Base-by-base conservation (phyloP, 768 basidiomycete genomes). In the Tylopilus sp. region DNA sequence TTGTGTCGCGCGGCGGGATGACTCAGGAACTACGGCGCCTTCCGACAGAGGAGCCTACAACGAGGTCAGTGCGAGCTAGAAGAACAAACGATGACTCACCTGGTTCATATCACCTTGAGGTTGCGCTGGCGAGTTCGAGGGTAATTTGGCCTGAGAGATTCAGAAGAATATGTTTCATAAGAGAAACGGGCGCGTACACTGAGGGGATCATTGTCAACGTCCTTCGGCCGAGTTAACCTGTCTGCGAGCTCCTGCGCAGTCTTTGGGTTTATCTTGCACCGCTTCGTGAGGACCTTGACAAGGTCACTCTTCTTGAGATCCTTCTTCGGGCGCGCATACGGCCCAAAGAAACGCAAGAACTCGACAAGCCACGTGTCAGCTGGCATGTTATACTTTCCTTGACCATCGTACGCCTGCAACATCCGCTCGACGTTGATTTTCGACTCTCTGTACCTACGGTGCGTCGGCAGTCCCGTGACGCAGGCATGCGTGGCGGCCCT, bases 401-500 rank as follows among this genome's bases (percentile, higher is more conserved):
- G 31, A 0, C 62, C 59, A 22, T 58, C 40, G 47, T 53, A 56
- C n/a, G 45, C 30, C 1, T 26, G 4, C 45, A 68, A 46, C 48
- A 68, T n/a, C 3, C 25, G 40, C 23, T 51, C 49, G 11, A 68
- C 38, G 20, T 40, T 57, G 18, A 8, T 40, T 3, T 36, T 52
- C 4, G 66, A 67, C 33, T 57, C 35, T 4, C 36, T 22, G 28
- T 69, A 69, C 20, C 53, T 61, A 33, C 17, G 25, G 43, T 58
- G 60, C 18, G 44, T 40, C 9, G 55, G 52, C 10, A 60, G 48
- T 6, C 58, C 65, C 1, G 69, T 71, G 39, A 71, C 62, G 39
- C 71, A 72, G 10, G 69, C 70, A 23, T 70, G 67, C 4, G 56
- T 66, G 0, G 56, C 57, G 12, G 58, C 50, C 3, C 7, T 42